These are phyloP conservation scores for Borealophlyctis nickersoniae DNA, from an alignment of 192 early-diverging fungal genomes.

Conservation along the genomic window DNA sequence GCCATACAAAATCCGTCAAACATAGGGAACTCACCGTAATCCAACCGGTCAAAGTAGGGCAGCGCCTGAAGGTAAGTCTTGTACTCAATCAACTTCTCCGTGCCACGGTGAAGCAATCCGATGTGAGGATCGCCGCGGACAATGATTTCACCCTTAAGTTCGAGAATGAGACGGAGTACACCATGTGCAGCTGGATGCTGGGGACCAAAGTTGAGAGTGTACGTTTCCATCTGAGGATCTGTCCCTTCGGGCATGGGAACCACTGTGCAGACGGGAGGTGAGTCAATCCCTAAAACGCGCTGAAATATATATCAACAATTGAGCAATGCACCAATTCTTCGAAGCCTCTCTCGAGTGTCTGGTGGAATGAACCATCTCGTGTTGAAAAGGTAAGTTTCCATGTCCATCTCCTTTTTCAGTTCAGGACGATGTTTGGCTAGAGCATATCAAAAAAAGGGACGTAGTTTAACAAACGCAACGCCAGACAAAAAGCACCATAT, in stretches of 20 bases:
- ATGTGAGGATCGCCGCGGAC: conserved; percentile 94
- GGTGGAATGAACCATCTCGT: conserved; percentile 57
- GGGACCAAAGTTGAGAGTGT: conserved; percentile 98
- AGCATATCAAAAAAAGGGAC: background rate
- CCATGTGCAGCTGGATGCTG: conserved; percentile 99
- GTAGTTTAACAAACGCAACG: background rate
- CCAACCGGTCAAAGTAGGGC: conserved; percentile 97
- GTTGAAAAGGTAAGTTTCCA: conserved; percentile 42
- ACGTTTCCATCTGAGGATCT: conserved; percentile 63
- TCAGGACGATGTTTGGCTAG: conserved; percentile 9
- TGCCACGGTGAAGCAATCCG: conserved; percentile 95
- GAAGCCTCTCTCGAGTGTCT: conserved; percentile 42
- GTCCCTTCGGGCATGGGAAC: conserved; percentile 42
- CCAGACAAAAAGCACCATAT: background rate
- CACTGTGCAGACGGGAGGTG: conserved; percentile 21
- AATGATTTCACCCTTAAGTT: conserved; percentile 89
- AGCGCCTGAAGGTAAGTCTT: conserved; percentile 97
- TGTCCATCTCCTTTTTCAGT: conserved; percentile 29
- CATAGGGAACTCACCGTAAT: conserved; percentile 60
- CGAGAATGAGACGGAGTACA: conserved; percentile 89
- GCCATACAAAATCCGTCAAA: background rate
- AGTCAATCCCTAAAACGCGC: background rate
- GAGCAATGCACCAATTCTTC: conserved; percentile 29
- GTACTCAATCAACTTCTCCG: conserved; percentile 99
- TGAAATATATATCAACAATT: conserved; percentile 1